Conservation (phyloP, 768 basidiomycete species). For the Suillus spraguei region DNA sequence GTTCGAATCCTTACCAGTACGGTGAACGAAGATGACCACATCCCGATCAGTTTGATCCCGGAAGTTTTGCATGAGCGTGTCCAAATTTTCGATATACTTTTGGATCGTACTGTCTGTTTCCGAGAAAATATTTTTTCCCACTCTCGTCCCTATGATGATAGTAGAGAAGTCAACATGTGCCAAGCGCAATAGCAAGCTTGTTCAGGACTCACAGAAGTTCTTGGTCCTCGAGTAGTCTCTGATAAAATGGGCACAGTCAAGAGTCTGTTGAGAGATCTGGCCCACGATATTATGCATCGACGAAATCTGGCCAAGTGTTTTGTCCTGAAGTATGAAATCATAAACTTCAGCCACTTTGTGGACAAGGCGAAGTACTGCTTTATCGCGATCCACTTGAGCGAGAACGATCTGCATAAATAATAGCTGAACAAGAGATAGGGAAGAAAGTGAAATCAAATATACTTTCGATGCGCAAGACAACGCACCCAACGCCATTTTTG, state of each 20-base stretch:
- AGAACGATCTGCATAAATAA: background rate
- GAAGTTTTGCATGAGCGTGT: conserved; percentile 10
- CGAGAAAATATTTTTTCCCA: background rate
- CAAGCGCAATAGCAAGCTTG: background rate
- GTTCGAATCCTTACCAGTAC: conserved; percentile 8
- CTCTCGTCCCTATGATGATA: background rate
- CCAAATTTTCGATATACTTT: background rate
- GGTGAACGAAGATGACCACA: background rate
- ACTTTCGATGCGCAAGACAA: conserved; percentile 11
- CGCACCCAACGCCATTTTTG: conserved; percentile 8
- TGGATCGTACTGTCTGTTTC: background rate
- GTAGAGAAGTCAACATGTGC: background rate
- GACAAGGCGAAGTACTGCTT: conserved; percentile 8
- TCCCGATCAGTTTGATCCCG: conserved; percentile 6
- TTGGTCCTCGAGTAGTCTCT: conserved; percentile 10
- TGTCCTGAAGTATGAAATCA: conserved; percentile 1
- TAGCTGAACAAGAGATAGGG: background rate
- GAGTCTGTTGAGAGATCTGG: conserved; percentile 6
- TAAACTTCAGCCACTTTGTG: conserved; percentile 11
- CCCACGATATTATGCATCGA: background rate
- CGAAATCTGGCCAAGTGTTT: conserved; percentile 5
- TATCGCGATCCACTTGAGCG: conserved; percentile 8
- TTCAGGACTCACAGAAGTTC: conserved; percentile 11
- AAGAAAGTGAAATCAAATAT: background rate
- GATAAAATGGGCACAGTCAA: conserved; percentile 15